These are phyloP conservation scores for Talaromyces piceae DNA, from an alignment of 2,329 filamentous ascomycete genomes.

Conservation along the genomic window DNA sequence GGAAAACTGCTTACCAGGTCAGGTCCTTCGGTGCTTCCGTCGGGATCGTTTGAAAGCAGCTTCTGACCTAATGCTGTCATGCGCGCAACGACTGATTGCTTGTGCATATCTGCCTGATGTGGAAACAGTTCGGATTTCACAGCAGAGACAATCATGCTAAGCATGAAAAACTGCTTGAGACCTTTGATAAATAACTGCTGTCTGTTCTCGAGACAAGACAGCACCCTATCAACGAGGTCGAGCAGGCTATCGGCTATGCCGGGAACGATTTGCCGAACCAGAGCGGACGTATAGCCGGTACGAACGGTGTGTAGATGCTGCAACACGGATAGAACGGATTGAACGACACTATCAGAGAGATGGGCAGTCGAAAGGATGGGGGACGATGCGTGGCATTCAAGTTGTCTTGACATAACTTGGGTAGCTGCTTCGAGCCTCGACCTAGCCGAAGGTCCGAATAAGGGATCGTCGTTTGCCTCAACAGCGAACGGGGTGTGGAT, in stretches of 20 bases:
- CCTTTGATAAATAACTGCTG: constrained; percentile 28
- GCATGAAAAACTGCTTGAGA: constrained; percentile 34
- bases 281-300: constrained; percentile 17
- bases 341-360: constrained; percentile 30
- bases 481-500: constrained; percentile 34
- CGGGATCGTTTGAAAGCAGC: constrained; percentile 26
- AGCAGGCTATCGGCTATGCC: constrained; percentile 28
- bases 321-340: constrained; percentile 31
- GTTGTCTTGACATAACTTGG: constrained; percentile 31
- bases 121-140: constrained; percentile 30
- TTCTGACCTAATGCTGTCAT: constrained; percentile 29
- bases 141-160: constrained; percentile 28
- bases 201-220: constrained; percentile 24
- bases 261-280: constrained; percentile 19
- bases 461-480: constrained; percentile 23
- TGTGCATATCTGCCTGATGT: constrained; percentile 24
- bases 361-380: constrained; percentile 25
- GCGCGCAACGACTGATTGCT: constrained; percentile 30
- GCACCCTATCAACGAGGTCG: constrained; percentile 24
- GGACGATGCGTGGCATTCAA: constrained; percentile 26
- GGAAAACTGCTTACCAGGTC: constrained; percentile 5
- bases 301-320: constrained; percentile 26
- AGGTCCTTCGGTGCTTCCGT: constrained; percentile 1
- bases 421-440: constrained; percentile 30
- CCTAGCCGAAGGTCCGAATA: constrained; percentile 29